A percentile compares a stretch with the other conserved stretches of the same genome.
phyloP scores from a whole-genome alignment of 805 yeast species.

The Starmera caribaea region DNA sequence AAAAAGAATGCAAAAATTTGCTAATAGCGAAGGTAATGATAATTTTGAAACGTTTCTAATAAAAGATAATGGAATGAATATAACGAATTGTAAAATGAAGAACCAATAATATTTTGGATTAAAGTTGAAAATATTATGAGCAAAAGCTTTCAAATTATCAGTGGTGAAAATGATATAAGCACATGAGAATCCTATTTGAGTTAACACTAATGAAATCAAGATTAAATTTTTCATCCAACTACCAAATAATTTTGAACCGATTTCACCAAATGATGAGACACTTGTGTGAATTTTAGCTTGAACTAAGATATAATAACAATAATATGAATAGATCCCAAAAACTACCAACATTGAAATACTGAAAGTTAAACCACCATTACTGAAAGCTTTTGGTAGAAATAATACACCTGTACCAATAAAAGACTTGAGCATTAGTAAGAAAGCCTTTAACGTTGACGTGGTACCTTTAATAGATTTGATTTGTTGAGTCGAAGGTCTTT shows the following conservation, averaged over 20 bases:
- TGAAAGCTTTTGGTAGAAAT: conserved; percentile 60
- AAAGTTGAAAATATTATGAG: conserved; percentile 36
- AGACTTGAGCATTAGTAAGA: conserved; percentile 60
- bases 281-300: conserved; percentile 46
- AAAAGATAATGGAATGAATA: conserved; percentile 61
- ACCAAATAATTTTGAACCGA: conserved; percentile 58
- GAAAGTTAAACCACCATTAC: conserved; percentile 63
- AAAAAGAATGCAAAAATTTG: conserved; percentile 56
- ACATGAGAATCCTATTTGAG: conserved; percentile 75
- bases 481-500: conserved; percentile 4
- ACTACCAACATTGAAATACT: conserved; percentile 41
- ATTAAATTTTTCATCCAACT: conserved; percentile 54
- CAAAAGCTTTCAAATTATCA: conserved; percentile 58
- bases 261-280: conserved; percentile 73
- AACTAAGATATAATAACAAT: conserved; percentile 66
- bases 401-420: conserved; percentile 73
- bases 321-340: conserved; percentile 64
- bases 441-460: conserved; percentile 65
- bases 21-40: conserved; percentile 61
- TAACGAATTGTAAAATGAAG: conserved; percentile 43
- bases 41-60: conserved; percentile 69
- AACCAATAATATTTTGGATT: conserved; percentile 32
- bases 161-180: conserved; percentile 76
- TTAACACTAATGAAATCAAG: conserved; percentile 50
- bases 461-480: conserved; percentile 39